phyloP scores from a whole-genome alignment of 176 grass and related monocot species.

The Themeda triandra region DNA sequence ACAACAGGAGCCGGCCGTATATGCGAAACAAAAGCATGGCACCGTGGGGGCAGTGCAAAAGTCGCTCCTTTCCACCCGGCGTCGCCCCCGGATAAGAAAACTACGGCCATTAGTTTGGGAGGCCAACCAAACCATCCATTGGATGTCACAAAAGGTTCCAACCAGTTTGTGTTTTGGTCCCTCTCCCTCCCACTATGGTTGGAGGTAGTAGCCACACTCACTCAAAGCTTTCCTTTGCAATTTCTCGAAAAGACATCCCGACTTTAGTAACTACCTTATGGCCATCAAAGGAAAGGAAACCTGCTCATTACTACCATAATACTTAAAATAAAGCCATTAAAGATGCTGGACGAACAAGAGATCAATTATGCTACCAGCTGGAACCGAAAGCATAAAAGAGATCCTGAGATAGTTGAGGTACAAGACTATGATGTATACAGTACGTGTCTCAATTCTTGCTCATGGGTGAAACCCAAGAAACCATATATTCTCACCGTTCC shows the following conservation, averaged over 20 bases:
- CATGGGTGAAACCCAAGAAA: no score
- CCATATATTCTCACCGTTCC: no score
- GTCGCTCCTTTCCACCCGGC: slow-evolving; percentile 14
- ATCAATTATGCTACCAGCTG: not conserved
- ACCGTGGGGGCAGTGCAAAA: slow-evolving; percentile 21
- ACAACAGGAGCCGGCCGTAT: not conserved
- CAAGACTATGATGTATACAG: not conserved
- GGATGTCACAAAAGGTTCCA: slow-evolving; percentile 14
- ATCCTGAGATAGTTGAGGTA: not conserved
- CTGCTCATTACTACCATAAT: not conserved
- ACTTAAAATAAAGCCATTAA: not conserved
- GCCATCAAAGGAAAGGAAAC: not conserved
- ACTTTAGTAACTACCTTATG: slow-evolving; percentile 6
- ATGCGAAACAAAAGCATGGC: not conserved
- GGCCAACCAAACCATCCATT: slow-evolving; percentile 11
- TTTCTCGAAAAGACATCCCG: not conserved
- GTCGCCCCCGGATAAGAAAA: slow-evolving; percentile 36
- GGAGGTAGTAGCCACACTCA: slow-evolving; percentile 31
- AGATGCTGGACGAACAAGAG: not conserved
- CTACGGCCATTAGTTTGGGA: slow-evolving; percentile 32
- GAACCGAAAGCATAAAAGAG: not conserved
- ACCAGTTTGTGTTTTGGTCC: slow-evolving; percentile 29
- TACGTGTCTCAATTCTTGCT: not conserved
- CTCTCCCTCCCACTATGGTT: slow-evolving; percentile 29
- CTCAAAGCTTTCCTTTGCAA: not conserved